These are phyloP conservation scores for Aphanomyces invadans DNA, from an alignment of 352 stramenopile species.

Conservation along the genomic window DNA sequence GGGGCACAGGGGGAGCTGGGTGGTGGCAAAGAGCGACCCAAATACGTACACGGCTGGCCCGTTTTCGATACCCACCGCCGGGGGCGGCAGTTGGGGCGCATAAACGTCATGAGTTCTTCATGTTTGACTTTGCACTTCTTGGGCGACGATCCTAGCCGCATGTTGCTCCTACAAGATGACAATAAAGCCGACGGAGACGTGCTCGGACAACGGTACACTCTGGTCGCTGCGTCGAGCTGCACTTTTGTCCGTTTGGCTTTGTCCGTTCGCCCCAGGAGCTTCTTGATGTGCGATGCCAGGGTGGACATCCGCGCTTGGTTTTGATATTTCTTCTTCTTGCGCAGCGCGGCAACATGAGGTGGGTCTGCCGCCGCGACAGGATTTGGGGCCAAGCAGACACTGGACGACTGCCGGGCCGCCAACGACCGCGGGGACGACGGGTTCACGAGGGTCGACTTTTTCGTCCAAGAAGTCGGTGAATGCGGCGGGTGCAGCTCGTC, in stretches of 20 bases:
- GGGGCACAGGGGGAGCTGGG: neutral
- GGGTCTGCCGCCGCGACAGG: neutral
- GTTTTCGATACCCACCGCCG: neutral
- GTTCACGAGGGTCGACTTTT: neutral
- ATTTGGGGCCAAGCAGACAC: neutral
- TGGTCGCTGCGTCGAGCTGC: conserved; percentile 1
- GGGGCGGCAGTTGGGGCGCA: conserved; percentile 26
- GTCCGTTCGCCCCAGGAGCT: neutral
- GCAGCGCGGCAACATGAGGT: too few relatives aligned
- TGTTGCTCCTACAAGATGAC: conserved; percentile 41
- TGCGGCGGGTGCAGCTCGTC: neutral
- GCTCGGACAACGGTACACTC: conserved; percentile 14
- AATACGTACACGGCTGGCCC: conserved; percentile 5
- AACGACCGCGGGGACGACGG: neutral
- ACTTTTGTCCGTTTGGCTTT: neutral
- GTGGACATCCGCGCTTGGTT: conserved; percentile 2
- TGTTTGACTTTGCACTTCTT: conserved; percentile 27
- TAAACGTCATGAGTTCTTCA: conserved; percentile 13
- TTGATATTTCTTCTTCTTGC: conserved; percentile 3
- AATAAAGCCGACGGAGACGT: too few relatives aligned
- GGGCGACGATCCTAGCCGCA: conserved; percentile 60
- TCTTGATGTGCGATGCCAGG: conserved; percentile 8
- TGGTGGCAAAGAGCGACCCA: neutral
- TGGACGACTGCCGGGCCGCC: neutral
- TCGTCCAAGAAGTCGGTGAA: neutral